Evolutionary conservation across 768 basidiomycete genomes (phyloP), one percentile per base, ranked within the genome.

Genomic region (Calvatia gigantea): DNA sequence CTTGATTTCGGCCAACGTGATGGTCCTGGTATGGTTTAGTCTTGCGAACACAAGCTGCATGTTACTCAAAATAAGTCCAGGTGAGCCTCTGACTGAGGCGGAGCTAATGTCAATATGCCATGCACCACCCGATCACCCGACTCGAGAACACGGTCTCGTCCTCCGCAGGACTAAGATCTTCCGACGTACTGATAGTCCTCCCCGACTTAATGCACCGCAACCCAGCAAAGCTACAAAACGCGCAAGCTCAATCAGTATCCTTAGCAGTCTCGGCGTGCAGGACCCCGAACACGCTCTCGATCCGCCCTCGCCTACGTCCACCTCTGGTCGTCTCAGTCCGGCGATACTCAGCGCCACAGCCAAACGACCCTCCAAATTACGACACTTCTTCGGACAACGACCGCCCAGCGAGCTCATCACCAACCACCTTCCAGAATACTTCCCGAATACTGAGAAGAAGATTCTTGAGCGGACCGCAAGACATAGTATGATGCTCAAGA

Each of bases 371-470:
- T 81, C 82, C 19, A 94, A 92, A 65, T 68, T 94, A 44, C 90
- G 90, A 70, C 94, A 94, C 76, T 99, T 98, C 78, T 96, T 98
- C 62, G 97, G 96, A 14, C 97, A 98, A 65, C 89, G 97, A 37
- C 97, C 97, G 0, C 95, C 97, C 0, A 93, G 90, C 72, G 97
- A 98, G 70, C 84, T 98, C 59, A 98, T 98, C 74, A 91, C 95
- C 23, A 96, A 79, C 6, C 95, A 98, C 66, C 71, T 98, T 48
- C 85, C 89, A 17, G 95, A 97, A 58, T 99, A 89, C 76, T 99
- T 99, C 84, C 97, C 97, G 1, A 81, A 82, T 60, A 86, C 93
- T 3, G 94, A 97, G 76, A 92, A 89, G 74, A 94, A 89, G 72
- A 89, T 91, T 33, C 75, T 99, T 37, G 83, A 89, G 68, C 86